phyloP scores from a whole-genome alignment of 148 eudicot species.

The Persicaria maculosa region DNA sequence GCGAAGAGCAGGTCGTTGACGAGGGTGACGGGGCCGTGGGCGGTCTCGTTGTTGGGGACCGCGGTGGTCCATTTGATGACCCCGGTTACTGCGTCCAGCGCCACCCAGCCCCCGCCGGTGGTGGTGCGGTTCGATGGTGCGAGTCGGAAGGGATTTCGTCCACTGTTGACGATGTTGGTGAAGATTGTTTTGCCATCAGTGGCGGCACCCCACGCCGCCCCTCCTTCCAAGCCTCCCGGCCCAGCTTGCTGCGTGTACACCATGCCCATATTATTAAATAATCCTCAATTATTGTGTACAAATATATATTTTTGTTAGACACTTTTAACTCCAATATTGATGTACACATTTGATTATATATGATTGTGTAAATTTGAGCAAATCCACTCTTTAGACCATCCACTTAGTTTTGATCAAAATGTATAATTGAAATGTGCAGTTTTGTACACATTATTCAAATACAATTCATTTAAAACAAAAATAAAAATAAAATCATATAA shows the following conservation, averaged over 20 bases:
- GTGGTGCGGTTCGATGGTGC: conserved; percentile 38
- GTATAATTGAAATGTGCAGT: too few species aligned
- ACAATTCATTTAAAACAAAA: too few species aligned
- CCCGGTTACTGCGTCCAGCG: conserved; percentile 49
- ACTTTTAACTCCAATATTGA: too few species aligned
- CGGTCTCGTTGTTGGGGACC: conserved; percentile 41
- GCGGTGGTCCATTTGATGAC: conserved; percentile 46
- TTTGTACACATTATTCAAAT: too few species aligned
- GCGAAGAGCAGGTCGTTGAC: conserved; percentile 45
- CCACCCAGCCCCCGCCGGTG: conserved; percentile 54
- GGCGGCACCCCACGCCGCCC: conserved; percentile 73
- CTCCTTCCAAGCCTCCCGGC: conserved; percentile 54
- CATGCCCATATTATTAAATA: too few species aligned
- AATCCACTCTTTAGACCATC: too few species aligned
- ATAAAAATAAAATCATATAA: too few species aligned
- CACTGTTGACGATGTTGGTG: conserved; percentile 52
- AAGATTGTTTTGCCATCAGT: conserved; percentile 52
- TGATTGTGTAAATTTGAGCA: too few species aligned
- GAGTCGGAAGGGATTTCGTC: conserved; percentile 29
- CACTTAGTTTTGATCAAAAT: too few species aligned
- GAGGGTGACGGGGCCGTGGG: conserved; percentile 43
- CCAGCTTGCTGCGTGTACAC: conserved; percentile 28
- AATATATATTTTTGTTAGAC: too few species aligned
- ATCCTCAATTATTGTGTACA: too few species aligned
- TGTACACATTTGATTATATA: too few species aligned